Base-by-base conservation (phyloP, 225 moss, liverwort and hornwort species). In the Asterella californica region DNA sequence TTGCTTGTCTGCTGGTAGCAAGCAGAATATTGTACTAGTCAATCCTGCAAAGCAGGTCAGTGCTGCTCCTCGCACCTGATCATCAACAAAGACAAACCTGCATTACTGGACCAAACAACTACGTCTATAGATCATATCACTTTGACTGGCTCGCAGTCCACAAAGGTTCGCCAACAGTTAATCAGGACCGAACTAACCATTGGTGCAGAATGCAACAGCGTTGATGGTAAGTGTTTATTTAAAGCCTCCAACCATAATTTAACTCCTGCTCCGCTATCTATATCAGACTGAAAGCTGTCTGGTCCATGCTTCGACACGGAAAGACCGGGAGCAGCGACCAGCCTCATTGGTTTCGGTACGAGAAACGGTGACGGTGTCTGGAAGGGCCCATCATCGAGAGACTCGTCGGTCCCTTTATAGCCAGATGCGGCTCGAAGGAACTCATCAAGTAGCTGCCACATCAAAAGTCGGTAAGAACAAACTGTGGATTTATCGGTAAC, bases 21-120 rank as follows among this genome's bases (percentile, higher is more conserved):
- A 87, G 81, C 84, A 83, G 82, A 94, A 96, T 33, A 91, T 85
- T 37, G 83, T 67, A 74, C 89, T 83, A 69, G 96, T 94, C 81
- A 96, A 86, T 49, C 96, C 96, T 76, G 96, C 96, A 84, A 96
- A 96, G 83, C 96, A 96, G 25, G 96, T 96, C 86, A 96, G 83
- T 61, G 94, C 94, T 78, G 94, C 96, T 87, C 92, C 88, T 85
- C 96, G 94, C 84, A 96, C 96, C 96, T 96, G 79, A 77, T 74
- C 62, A 87, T 12, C 52, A 72, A 65, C 38, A 73, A 36, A n/a
- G 38, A 19, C 10, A 78, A 65, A 78, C 60, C 38, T 61, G 55
- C 0, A 76, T 38, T 17, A 52, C 10, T 29, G 5, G 52, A 6
- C 18, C 52, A 53, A 54, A 49, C 52, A 8, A 54, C 27, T n/a